Evolutionary conservation across 129 eudicot species (phyloP).

Genomic region (Cynara cardunculus): DNA sequence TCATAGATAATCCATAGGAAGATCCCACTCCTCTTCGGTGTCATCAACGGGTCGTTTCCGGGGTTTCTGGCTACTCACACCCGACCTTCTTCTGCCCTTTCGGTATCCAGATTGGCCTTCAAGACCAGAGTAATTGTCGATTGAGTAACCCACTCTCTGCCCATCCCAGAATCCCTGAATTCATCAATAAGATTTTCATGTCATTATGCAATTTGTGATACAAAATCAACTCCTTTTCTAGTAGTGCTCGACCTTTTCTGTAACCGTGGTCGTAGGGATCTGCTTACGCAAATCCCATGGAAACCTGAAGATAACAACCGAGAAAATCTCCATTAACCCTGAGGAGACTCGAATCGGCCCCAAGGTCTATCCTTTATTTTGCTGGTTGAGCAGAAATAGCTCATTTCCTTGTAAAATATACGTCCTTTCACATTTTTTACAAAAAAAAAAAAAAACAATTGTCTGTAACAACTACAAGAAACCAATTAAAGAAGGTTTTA

Average conservation of each 20-base stretch:
- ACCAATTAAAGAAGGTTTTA: neutral
- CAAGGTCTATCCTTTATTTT: neutral
- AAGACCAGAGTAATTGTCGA: constrained; percentile 31
- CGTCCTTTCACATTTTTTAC: neutral
- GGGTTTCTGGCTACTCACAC: constrained; percentile 14
- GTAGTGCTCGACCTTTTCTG: neutral
- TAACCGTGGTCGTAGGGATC: neutral
- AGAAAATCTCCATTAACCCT: neutral
- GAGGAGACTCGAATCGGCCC: too few species aligned
- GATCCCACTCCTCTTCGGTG: constrained; percentile 56
- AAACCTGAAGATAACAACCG: neutral
- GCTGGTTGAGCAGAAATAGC: neutral
- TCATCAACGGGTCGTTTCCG: constrained; percentile 28
- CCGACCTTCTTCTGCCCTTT: constrained; percentile 18
- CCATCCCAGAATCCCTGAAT: constrained; percentile 67
- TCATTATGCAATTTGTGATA: neutral
- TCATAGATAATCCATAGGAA: constrained; percentile 80
- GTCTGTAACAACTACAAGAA: neutral
- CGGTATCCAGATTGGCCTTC: constrained; percentile 25
- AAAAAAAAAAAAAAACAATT: neutral
- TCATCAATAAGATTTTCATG: neutral
- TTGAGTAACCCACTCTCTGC: constrained; percentile 35
- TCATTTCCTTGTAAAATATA: neutral
- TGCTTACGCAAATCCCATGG: neutral
- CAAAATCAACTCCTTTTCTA: neutral